Base-by-base conservation (phyloP, 805 yeast genomes). In the Kregervanrija pseudodelftensis region DNA sequence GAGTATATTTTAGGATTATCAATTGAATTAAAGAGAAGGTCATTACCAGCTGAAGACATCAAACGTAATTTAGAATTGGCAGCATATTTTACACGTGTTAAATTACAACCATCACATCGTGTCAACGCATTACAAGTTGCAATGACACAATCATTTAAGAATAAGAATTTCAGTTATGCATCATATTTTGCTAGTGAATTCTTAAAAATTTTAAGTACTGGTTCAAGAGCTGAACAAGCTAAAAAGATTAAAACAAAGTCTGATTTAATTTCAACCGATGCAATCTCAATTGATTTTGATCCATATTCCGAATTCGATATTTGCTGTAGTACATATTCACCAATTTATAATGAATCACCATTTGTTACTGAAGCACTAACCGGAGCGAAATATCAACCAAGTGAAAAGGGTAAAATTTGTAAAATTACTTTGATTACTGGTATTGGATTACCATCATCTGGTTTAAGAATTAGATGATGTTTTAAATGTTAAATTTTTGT, bases 11-110 rank as follows among this genome's bases (percentile, higher is more conserved):
- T 93, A 42, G 99, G 98, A 28, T 75, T 91, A 52, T 84, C 95
- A 16, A 87, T 93, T 51, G 99, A 93, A 66, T 73, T 91, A 51
- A 77, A 76, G 45, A 90, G 99, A 67, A 88, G 98, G 67, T 61
- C 84, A 10, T 67, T 95, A 47, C 86, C 84, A 31, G 72, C 81
- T 10, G 74, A 75, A 30, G 81, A 82, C 49, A 71, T 84, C 44
- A 84, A 88, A 65, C 84, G 98, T 51, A 90, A 88, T 64, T 73
- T 93, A 59, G 98, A 93, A 65, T 71, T 93, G 53, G 98, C 99
- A 5, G 95, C 98, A 1, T 91, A 91, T 67, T 95, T 93, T 72
- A 88, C 99, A 11, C 81, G 78, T 60, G 82, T 90, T 28, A 77
- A 84, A 52, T 74, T 93, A 55, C 87, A 84, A 51, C 81, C 85